phyloP scores from a whole-genome alignment of 1,284 basidiomycete species.

The Pyrrhoderma lamaoense region DNA sequence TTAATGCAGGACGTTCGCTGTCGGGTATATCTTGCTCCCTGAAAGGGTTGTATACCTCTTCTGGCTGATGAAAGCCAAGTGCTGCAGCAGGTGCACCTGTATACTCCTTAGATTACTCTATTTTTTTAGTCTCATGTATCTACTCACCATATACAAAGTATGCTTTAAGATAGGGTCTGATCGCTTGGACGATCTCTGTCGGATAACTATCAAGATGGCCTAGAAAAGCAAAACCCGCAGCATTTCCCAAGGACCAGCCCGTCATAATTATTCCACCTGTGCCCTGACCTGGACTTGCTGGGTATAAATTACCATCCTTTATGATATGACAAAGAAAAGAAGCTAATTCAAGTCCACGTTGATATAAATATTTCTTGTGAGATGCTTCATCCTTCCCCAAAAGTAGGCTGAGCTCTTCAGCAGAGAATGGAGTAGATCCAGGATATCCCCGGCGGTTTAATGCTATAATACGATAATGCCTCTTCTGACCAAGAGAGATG shows the following conservation, averaged over 20 bases:
- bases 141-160: slow-evolving; percentile 12
- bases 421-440: slow-evolving; percentile 21
- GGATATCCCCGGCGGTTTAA: slow-evolving; percentile 28
- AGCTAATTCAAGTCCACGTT: slow-evolving; percentile 17
- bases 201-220: slow-evolving; percentile 3
- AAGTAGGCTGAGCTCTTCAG: slow-evolving; percentile 18
- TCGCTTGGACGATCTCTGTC: background rate
- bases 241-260: slow-evolving; percentile 17
- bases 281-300: background rate
- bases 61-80: slow-evolving; percentile 3
- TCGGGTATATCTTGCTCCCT: slow-evolving; percentile 9
- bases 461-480: slow-evolving; percentile 24
- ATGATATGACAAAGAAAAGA: slow-evolving; percentile 15
- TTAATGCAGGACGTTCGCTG: slow-evolving; percentile 3
- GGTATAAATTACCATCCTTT: background rate
- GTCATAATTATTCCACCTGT: slow-evolving; percentile 10
- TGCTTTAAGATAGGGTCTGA: slow-evolving; percentile 6
- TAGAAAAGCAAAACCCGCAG: slow-evolving; percentile 7
- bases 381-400: slow-evolving; percentile 4
- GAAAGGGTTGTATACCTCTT: slow-evolving; percentile 14
- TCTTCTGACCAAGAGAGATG: slow-evolving; percentile 17
- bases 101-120: background rate
- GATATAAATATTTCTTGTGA: slow-evolving; percentile 13
- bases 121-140: background rate
- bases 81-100: background rate